Base-by-base conservation (phyloP, 768 basidiomycete species). In the Pilatotrama ljubarskyi region DNA sequence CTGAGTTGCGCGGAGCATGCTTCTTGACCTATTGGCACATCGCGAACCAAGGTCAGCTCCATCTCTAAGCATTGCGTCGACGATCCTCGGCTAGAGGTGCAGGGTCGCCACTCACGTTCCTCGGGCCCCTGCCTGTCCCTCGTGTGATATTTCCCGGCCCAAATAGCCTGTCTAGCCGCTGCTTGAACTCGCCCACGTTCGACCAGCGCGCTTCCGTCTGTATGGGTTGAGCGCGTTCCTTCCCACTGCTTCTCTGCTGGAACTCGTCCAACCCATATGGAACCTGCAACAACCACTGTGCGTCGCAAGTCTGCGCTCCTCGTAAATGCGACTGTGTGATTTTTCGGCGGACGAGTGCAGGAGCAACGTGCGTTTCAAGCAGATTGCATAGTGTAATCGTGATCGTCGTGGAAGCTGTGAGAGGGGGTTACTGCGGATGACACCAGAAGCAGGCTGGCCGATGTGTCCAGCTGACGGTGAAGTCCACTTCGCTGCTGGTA, bases 101-200 rank as follows among this genome's bases (percentile, higher is more conserved):
- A 25, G 10, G 4, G 35, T 11, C 6, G 25, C 29, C 41, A 61
- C 64, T 60, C 42, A 63, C 64, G 18, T 51, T 52, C 51, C 22
- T 53, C 5, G 65, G 65, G 20, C 49, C 48, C 11, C 38, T 59
- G 14, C 62, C 25, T 29, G 54, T 40, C 4, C 59, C 65, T 1
- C 62, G 42, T 14, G 55, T 55, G 50, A 66, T 47, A 25, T 63
- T 49, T 14, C 65, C 65, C 5, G 59, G 48, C 17, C 65, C 65
- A 25, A 61, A 58, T 22, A 52, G 44, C 5, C 20, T 22, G 54
- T 66, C 65, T 43, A 63, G 22, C 41, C 65, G 55, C 48, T 60
- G 59, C 54, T 66, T 66, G 49, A 66, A 59, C 59, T 58, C 56
- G 47, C 58, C 62, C 38, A 54, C 57, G 50, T 59, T 63, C 26